Evolutionary conservation across 768 basidiomycete species (phyloP).

Genomic region (Amanita brunnescens): DNA sequence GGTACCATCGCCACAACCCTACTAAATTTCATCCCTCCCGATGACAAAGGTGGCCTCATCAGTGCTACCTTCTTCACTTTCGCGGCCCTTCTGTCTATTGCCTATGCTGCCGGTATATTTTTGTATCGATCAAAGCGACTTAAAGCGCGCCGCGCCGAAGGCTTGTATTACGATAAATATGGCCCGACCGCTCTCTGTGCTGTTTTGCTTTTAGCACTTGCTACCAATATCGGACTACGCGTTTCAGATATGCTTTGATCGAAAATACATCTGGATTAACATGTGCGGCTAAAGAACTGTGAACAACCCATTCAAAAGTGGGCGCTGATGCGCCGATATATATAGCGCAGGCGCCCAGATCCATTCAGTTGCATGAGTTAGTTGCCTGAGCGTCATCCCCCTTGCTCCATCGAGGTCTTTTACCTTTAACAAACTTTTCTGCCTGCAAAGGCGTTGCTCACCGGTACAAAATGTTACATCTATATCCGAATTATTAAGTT

Average conservation of each 20-base stretch:
- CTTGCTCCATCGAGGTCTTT: neutral
- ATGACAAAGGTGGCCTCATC: conserved; percentile 72
- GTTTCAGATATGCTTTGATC: conserved; percentile 39
- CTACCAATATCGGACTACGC: conserved; percentile 68
- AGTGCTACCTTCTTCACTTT: conserved; percentile 85
- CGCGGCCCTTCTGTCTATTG: conserved; percentile 80
- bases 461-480: neutral
- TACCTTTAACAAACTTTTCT: neutral
- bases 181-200: conserved; percentile 73
- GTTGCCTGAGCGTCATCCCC: neutral
- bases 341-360: neutral
- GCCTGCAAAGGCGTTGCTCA: neutral
- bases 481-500: too few species aligned
- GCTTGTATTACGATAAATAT: conserved; percentile 84
- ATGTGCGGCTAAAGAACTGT: neutral
- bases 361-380: neutral
- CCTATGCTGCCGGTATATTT: conserved; percentile 79
- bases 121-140: conserved; percentile 65
- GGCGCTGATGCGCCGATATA: conserved; percentile 1
- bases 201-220: conserved; percentile 59
- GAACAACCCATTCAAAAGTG: neutral
- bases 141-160: conserved; percentile 63
- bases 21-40: conserved; percentile 72
- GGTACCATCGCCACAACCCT: conserved; percentile 86
- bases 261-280: neutral